phyloP scores from a whole-genome alignment of 768 basidiomycete species.

The Collybia sp. region DNA sequence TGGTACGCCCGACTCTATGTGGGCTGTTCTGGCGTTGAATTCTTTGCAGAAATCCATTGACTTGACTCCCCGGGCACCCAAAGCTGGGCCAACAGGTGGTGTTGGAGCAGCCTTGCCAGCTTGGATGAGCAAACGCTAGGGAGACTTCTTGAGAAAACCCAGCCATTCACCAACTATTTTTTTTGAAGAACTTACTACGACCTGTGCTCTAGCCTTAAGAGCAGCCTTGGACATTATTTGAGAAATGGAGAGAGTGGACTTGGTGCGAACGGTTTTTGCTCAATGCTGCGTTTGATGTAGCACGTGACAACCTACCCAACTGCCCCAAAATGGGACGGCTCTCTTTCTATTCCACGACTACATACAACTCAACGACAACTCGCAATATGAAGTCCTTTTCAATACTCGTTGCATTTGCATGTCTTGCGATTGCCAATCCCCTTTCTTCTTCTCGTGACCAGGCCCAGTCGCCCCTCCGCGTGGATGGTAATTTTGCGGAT shows the following conservation, averaged over 20 bases:
- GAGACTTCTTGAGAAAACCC: constrained; percentile 9
- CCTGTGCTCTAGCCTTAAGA: constrained; percentile 58
- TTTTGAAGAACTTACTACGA: constrained; percentile 59
- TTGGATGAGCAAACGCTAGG: constrained; percentile 77
- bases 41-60: constrained; percentile 99
- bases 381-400: constrained; percentile 45
- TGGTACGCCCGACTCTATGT: constrained; percentile 80
- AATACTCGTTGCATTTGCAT: constrained; percentile 39
- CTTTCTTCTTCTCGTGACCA: constrained; percentile 17
- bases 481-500: constrained; percentile 15
- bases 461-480: constrained; percentile 35
- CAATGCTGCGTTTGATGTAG: no score
- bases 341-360: background rate
- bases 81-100: constrained; percentile 93
- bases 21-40: constrained; percentile 96
- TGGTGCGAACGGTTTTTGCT: no score
- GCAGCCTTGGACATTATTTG: constrained; percentile 63
- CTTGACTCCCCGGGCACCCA: constrained; percentile 97
- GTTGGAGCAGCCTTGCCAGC: constrained; percentile 96
- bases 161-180: constrained; percentile 1
- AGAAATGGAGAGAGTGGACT: no score
- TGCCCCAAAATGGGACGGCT: background rate
- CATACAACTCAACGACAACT: constrained; percentile 1
- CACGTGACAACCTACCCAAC: no score
- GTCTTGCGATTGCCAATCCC: constrained; percentile 36